Conservation (phyloP, 2,329 filamentous ascomycete genomes). For the Teratosphaeria pseudoeucalypti region DNA sequence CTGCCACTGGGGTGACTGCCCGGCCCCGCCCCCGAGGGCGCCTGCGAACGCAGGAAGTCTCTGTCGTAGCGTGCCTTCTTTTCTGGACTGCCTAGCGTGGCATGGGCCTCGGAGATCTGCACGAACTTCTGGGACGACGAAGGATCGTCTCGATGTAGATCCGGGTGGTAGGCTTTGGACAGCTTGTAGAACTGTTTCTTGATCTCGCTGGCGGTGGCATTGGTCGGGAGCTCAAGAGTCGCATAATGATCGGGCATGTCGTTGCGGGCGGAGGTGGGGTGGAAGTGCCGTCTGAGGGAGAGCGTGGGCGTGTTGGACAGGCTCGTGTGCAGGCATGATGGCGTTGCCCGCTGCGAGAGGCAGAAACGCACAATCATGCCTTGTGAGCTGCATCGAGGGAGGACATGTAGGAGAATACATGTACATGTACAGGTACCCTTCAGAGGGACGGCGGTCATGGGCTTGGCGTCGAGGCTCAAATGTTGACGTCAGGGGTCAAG, state of each 20-base stretch:
- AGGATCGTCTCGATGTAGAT: conserved; percentile 72
- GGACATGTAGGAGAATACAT: neutral
- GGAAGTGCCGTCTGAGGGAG: conserved; percentile 10
- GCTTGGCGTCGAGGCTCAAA: neutral
- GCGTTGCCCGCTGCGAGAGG: conserved; percentile 17
- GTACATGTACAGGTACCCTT: too few species aligned
- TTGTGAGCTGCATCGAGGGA: conserved; percentile 4
- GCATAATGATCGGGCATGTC: conserved; percentile 63
- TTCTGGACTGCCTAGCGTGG: conserved; percentile 41
- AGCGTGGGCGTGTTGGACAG: neutral
- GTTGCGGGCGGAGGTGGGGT: conserved; percentile 8
- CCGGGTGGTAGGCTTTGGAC: conserved; percentile 86
- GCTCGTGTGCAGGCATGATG: conserved; percentile 4
- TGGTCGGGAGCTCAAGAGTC: conserved; percentile 58
- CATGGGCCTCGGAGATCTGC: conserved; percentile 30
- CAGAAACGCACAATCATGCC: conserved; percentile 24
- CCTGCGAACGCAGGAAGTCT: conserved; percentile 41
- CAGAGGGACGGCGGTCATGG: too few species aligned
- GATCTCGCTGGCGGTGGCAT: conserved; percentile 64
- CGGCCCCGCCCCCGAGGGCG: conserved; percentile 20
- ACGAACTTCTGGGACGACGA: conserved; percentile 57
- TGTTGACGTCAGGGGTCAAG: neutral
- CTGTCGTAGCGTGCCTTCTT: conserved; percentile 77
- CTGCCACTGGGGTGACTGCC: conserved; percentile 43
- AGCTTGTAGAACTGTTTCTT: conserved; percentile 88